phyloP scores from a whole-genome alignment of 2,329 filamentous ascomycete species.

The Ciborinia camelliae region DNA sequence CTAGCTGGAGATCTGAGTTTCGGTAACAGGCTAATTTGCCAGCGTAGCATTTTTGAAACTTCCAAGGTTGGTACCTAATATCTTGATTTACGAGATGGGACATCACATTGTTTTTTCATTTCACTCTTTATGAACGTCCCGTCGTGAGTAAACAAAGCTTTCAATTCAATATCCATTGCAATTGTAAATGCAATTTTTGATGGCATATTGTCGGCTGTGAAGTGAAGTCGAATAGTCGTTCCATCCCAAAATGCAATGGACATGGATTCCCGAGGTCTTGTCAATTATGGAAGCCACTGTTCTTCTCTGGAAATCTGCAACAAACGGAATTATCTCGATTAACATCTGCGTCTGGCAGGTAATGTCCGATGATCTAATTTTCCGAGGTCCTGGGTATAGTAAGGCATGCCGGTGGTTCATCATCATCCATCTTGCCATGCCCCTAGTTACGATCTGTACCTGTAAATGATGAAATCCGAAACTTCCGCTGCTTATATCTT shows the following conservation, averaged over 20 bases:
- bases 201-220: background rate
- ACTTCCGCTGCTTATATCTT: background rate
- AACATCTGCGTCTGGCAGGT: background rate
- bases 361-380: background rate
- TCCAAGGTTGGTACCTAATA: no score
- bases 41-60: background rate
- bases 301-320: background rate
- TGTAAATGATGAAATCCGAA: constrained; percentile 3
- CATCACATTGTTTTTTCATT: background rate
- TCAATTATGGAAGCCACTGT: background rate
- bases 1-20: no score
- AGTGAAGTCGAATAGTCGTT: constrained; percentile 8
- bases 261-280: no score
- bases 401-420: background rate
- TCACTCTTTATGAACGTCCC: background rate
- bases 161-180: background rate
- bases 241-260: background rate
- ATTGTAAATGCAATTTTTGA: constrained; percentile 6
- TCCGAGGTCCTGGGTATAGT: background rate
- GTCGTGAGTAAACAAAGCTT: background rate
- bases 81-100: background rate
- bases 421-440: background rate
- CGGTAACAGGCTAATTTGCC: background rate
- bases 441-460: no score
- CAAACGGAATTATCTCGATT: background rate